Base-by-base conservation (phyloP, 257 asterid species). In the Penstemon barbatus region DNA sequence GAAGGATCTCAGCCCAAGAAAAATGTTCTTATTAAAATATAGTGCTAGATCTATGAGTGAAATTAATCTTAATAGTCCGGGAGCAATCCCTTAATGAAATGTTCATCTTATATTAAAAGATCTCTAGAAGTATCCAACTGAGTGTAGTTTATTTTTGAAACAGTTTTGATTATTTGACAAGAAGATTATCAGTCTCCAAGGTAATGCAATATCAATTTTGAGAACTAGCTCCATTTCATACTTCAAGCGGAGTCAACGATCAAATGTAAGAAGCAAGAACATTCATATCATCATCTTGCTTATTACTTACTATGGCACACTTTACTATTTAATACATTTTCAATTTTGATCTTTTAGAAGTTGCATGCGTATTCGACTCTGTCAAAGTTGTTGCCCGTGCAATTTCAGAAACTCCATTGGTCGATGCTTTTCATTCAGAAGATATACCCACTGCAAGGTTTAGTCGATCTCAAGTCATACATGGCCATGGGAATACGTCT, bases 11-110 rank as follows among this genome's bases (percentile, higher is more conserved):
- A 46, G 49, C 44, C 43, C 8, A 36, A 54, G 42, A 25, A 37
- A 58, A 46, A 53, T 46, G 15, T 50, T 39, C 37, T 15, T 42
- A 5, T 7, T 0, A 37, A 45, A 57, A 37, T 48, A 9, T 46
- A 37, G 36, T 69, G 67, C 74, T 58, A 19, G 42, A 19, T 25
- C 41, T 48, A 8, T 48, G 4, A 13, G 18, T 6, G 42, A 6
- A 66, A 52, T 7, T 41, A 1, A 4, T 52, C 42, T 44, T 9
- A 52, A 25, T 0, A 10, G 44, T 59, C 19, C 5, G 49, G 52
- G 48, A 70, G 40, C 67, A 53, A 70, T 19, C 7, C 2, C 55
- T 50, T 57, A 50, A 55, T 43, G 41, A 5, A 60, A 59, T 18
- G 54, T 50, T 4, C 25, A 19, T 68, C 46, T 6, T 19, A 3